phyloP scores from a whole-genome alignment of 257 asterid species.

The Lantana camara region DNA sequence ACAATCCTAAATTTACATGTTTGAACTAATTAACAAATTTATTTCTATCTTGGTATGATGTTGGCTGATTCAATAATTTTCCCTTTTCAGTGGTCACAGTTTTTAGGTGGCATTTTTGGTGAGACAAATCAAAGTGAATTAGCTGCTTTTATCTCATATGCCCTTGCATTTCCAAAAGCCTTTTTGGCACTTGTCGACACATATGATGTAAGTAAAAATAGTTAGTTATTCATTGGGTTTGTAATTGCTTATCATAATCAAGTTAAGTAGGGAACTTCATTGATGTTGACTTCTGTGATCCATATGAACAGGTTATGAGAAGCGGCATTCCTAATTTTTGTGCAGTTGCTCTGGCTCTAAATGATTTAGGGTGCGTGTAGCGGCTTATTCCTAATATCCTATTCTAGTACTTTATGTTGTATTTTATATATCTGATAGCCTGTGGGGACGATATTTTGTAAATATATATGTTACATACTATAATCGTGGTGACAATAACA shows the following conservation, averaged over 20 bases:
- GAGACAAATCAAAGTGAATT: conserved; percentile 92
- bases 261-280: not conserved
- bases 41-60: conserved; percentile 14
- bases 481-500: no score
- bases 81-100: conserved; percentile 45
- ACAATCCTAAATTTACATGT: not conserved
- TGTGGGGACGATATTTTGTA: not conserved
- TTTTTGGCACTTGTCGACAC: conserved; percentile 96
- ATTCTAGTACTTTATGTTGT: conserved; percentile 17
- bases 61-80: conserved; percentile 25
- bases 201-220: conserved; percentile 72
- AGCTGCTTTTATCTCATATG: conserved; percentile 89
- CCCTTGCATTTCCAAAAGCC: conserved; percentile 81
- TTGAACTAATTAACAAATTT: conserved; percentile 12
- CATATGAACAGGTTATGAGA: conserved; percentile 78
- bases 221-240: conserved; percentile 5
- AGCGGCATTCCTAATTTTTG: conserved; percentile 98
- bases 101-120: conserved; percentile 65
- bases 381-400: conserved; percentile 20
- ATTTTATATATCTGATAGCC: conserved; percentile 20
- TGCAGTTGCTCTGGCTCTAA: conserved; percentile 95
- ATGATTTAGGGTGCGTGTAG: conserved; percentile 83
- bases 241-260: conserved; percentile 2
- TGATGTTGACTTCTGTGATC: conserved; percentile 21
- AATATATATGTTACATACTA: no score